Evolutionary conservation across 2,329 filamentous ascomycete species (phyloP), one percentile per base, ranked within the genome.

Genomic region (Ceratocystis variospora): DNA sequence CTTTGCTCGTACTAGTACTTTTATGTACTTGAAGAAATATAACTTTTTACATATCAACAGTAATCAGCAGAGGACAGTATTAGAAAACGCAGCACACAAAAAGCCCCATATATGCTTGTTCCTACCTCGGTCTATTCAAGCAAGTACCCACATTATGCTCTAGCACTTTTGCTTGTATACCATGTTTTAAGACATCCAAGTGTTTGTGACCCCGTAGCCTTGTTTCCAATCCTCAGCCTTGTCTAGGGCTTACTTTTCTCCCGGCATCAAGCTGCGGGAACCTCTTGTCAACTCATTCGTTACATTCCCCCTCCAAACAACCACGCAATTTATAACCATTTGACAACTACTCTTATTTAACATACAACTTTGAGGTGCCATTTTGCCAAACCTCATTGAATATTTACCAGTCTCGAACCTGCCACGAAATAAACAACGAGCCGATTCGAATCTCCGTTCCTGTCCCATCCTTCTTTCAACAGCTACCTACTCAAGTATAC

Each of bases 181-280:
- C 53, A 28, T 8, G 17, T 33, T n/a, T 59, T 17, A 8, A 25
- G 28, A 33, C 33, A 37, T 37, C 8, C 8, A 37, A 17, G 37
- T 63, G 37, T 22, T 48, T 28, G 45, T 45, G 4, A 44, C 37
- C 45, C 25, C 44, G 50, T 44, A 65, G 64, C 64, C 64, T 65
- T 41, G 64, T 25, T 33, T 19, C 28, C 15, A 17, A 41, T 10
- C 37, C 41, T n/a, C 64, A 65, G 64, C 55, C 55, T 65, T 65
- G 53, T 41, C n/a, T 59, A 59, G 55, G 55, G 55, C 55, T 59
- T 59, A 59, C 33, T 28, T 53, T 25, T 10, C 48, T 28, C 5
- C 5, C 5, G 8, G 22, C 48, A 48, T 50, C 22, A 53, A 41
- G 3, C 37, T 41, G 48, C 10, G 22, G n/a, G 7, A 25, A 53